These are phyloP conservation scores for Alloteropsis semialata DNA, from an alignment of 176 grass and related monocot genomes.

Conservation along the genomic window DNA sequence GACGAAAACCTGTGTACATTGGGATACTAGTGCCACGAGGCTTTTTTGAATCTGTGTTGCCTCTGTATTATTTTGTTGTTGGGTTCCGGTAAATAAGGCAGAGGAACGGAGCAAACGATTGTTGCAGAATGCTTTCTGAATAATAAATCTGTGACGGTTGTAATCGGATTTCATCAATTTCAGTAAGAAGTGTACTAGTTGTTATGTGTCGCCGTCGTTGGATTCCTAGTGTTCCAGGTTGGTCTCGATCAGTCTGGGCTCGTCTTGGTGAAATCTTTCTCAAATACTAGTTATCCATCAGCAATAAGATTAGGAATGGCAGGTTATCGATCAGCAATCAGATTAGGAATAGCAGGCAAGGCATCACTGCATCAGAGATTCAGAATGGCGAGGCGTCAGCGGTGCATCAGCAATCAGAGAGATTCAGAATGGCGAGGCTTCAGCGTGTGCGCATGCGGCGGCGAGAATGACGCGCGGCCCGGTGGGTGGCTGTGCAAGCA, in stretches of 20 bases:
- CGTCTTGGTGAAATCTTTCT: too few species aligned
- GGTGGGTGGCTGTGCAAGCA: neutral
- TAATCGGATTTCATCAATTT: neutral
- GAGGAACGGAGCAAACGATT: neutral
- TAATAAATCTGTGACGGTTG: neutral
- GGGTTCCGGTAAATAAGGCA: conserved; percentile 5
- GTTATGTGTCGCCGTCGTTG: too few species aligned
- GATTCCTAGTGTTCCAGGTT: too few species aligned
- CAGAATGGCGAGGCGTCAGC: too few species aligned
- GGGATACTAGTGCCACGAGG: neutral
- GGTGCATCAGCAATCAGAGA: too few species aligned
- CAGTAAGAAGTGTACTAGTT: neutral
- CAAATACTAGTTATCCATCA: too few species aligned
- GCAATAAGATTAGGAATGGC: too few species aligned
- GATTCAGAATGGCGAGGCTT: too few species aligned
- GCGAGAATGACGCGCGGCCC: neutral
- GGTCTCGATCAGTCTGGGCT: too few species aligned
- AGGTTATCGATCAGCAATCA: too few species aligned
- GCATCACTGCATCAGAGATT: too few species aligned
- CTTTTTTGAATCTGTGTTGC: neutral
- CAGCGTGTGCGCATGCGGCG: neutral
- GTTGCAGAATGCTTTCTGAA: neutral
- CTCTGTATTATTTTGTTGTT: neutral
- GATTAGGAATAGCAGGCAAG: too few species aligned
- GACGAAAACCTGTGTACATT: neutral